A percentile compares a stretch with the other conserved stretches of the same genome.
Evolutionary conservation across 2,329 filamentous ascomycete genomes (phyloP).

Genomic region (Colletotrichum salicis): DNA sequence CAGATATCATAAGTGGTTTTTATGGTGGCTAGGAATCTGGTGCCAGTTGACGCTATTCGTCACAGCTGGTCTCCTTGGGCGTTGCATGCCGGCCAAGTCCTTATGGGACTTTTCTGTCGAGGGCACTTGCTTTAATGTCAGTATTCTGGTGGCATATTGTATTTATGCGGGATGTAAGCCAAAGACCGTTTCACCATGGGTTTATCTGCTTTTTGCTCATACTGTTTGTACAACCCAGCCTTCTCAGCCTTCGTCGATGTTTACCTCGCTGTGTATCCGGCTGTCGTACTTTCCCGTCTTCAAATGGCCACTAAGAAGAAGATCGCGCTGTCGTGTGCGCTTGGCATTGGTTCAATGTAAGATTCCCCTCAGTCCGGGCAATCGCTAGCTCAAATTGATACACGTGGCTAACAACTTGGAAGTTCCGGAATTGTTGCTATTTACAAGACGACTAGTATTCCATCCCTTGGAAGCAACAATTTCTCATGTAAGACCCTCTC

Average conservation of each 20-base stretch:
- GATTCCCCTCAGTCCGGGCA: background rate
- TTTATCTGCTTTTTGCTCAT: too few species aligned
- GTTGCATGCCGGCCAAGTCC: conserved; percentile 51
- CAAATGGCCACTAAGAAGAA: conserved; percentile 54
- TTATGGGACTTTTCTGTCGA: conserved; percentile 51
- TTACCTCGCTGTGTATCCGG: conserved; percentile 55
- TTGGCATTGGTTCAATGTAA: conserved; percentile 52
- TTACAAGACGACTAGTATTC: conserved; percentile 49
- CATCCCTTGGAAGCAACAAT: conserved; percentile 40
- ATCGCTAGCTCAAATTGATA: background rate
- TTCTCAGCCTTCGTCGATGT: conserved; percentile 51
- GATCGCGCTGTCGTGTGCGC: conserved; percentile 48
- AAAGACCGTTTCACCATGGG: too few species aligned
- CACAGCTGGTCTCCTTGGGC: conserved; percentile 52
- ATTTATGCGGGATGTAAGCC: conserved; percentile 51
- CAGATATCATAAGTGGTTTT: conserved; percentile 44
- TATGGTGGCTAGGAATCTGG: conserved; percentile 49
- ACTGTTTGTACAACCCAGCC: conserved; percentile 34
- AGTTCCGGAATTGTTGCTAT: conserved; percentile 42
- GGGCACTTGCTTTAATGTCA: conserved; percentile 47
- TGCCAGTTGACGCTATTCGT: conserved; percentile 45
- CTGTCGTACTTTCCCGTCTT: conserved; percentile 48
- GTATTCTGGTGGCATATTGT: conserved; percentile 50
- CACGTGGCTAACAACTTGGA: background rate
- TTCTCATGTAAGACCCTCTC: conserved; percentile 37